A percentile compares a stretch with the other conserved stretches of the same genome.
phyloP scores from a whole-genome alignment of 257 asterid genomes.

The Anisodus tanguticus region DNA sequence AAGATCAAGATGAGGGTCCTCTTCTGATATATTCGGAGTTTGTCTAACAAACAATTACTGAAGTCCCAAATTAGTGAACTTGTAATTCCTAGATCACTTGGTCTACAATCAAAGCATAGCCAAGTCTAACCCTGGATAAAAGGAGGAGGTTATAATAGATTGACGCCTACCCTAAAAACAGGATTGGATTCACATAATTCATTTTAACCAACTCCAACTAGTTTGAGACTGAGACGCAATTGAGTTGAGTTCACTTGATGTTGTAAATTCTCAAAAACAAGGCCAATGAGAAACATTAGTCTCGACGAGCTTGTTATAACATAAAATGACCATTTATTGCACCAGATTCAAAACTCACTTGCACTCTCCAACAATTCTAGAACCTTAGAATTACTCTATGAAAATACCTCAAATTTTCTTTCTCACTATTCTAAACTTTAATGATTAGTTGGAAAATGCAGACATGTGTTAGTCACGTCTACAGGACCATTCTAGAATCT shows the following conservation, averaged over 20 bases:
- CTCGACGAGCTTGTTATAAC: background rate
- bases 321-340: background rate
- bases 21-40: background rate
- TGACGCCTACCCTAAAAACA: background rate
- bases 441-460: constrained; percentile 14
- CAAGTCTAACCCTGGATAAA: background rate
- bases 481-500: background rate
- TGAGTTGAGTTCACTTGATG: background rate
- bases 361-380: background rate
- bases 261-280: background rate
- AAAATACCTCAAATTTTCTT: background rate
- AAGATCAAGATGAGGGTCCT: background rate
- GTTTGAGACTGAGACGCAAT: background rate
- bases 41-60: background rate
- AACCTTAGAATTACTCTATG: background rate
- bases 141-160: background rate
- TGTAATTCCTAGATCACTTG: background rate
- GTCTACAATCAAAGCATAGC: background rate
- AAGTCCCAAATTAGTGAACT: background rate
- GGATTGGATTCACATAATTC: background rate
- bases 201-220: background rate
- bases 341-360: constrained; percentile 2
- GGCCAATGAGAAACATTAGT: background rate
- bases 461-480: too few relatives aligned
- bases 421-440: background rate